Percentiles rank a stretch among this genome's conserved stretches.
Evolutionary conservation across 257 asterid genomes (phyloP).

Genomic region (Anisodus acutangulus): DNA sequence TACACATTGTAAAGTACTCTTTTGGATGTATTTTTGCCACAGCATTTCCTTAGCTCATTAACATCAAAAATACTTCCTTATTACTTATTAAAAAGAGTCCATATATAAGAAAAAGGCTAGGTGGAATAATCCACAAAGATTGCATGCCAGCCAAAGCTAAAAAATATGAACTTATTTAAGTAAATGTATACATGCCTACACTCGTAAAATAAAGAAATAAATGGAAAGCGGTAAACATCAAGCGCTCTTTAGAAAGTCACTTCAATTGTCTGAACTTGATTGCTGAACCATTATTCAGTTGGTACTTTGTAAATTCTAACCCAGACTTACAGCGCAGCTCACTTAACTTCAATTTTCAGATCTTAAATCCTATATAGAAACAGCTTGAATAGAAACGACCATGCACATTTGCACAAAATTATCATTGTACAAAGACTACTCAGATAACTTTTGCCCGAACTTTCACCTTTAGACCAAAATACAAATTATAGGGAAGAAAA

Average conservation of each 20-base stretch:
- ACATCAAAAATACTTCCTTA: neutral
- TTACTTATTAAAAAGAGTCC: neutral
- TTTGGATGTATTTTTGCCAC: constrained; percentile 12
- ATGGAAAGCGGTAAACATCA: neutral
- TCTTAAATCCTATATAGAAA: constrained; percentile 7
- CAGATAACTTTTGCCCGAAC: neutral
- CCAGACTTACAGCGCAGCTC: constrained; percentile 8
- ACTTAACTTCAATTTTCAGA: constrained; percentile 14
- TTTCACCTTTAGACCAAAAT: neutral
- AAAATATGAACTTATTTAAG: neutral
- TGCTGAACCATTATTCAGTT: neutral
- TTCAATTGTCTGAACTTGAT: constrained; percentile 6
- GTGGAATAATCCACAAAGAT: neutral
- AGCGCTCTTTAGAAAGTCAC: neutral
- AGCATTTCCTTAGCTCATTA: constrained; percentile 6
- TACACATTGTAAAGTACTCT: neutral
- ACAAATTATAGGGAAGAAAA: neutral
- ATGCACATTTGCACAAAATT: constrained; percentile 20
- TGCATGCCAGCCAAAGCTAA: constrained; percentile 22
- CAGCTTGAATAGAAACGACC: constrained; percentile 17
- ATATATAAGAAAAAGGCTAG: neutral
- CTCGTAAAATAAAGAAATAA: neutral
- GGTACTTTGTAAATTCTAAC: neutral
- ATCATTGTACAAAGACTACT: neutral
- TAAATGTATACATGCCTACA: constrained; percentile 3